Evolutionary conservation across 2,329 filamentous ascomycete genomes (phyloP).

Genomic region (Berkeleyomyces basicola): DNA sequence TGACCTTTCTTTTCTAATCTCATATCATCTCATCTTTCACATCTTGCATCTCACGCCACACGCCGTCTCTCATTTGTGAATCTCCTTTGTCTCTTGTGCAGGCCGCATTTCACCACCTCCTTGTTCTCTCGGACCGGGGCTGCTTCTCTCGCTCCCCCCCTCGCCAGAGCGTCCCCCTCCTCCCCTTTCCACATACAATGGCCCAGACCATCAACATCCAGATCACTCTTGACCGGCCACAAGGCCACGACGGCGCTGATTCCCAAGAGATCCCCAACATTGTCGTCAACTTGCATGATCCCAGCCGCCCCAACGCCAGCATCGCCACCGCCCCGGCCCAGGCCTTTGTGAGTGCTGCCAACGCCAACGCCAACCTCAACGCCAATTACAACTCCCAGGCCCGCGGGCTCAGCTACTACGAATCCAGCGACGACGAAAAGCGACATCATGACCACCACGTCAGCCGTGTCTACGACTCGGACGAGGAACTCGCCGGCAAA

Average conservation of each 20-base stretch:
- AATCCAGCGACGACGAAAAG: conserved; percentile 1
- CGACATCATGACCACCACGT: neutral
- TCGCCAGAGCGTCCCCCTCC: neutral
- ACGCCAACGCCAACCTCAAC: neutral
- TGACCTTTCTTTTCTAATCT: neutral
- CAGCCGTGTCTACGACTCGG: neutral
- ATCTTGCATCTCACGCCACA: neutral
- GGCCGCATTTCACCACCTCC: neutral
- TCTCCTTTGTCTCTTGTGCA: neutral
- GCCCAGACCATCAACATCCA: conserved; percentile 10
- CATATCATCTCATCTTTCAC: neutral
- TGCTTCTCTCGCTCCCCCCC: neutral
- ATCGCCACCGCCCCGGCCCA: conserved; percentile 1
- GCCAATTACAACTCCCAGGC: neutral
- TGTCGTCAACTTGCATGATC: conserved; percentile 2
- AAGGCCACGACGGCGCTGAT: neutral
- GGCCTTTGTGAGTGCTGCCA: conserved; percentile 1
- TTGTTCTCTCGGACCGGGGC: neutral
- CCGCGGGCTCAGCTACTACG: neutral
- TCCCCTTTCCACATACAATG: neutral
- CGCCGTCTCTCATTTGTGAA: neutral
- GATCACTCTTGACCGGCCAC: conserved; percentile 3
- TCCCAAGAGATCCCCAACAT: conserved; percentile 4
- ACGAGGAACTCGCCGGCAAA: conserved; percentile 1
- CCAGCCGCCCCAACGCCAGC: neutral